Conservation (phyloP, 345 rosid genomes). For the Gossypium sturtianum region DNA sequence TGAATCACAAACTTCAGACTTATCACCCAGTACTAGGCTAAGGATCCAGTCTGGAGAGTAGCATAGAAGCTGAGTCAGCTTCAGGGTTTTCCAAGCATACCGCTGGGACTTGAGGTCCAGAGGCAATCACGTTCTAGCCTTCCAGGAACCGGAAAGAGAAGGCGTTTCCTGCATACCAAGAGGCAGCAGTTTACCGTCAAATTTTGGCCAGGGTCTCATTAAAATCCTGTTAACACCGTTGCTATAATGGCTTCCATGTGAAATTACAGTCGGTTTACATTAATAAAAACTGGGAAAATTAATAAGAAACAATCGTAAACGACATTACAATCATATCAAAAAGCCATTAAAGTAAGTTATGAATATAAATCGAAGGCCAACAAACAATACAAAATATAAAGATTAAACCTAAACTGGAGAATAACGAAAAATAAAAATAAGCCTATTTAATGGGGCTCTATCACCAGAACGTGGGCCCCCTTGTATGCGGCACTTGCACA, state of each 20-base stretch:
- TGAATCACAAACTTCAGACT: slow-evolving; percentile 5
- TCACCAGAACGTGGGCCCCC: slow-evolving; percentile 17
- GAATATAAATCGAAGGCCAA: not conserved
- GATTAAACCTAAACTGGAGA: slow-evolving; percentile 16
- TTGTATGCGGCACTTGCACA: slow-evolving; percentile 30
- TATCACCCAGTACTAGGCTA: no score
- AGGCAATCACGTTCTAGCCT: slow-evolving; percentile 29
- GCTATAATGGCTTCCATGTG: not conserved
- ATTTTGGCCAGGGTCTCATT: slow-evolving; percentile 28
- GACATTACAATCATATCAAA: not conserved
- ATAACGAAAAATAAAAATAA: not conserved
- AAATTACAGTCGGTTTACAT: not conserved
- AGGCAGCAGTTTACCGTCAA: slow-evolving; percentile 40
- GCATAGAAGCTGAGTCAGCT: no score
- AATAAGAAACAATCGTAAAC: slow-evolving; percentile 10
- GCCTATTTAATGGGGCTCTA: slow-evolving; percentile 27
- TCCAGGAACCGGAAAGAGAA: slow-evolving; percentile 28
- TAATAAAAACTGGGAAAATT: not conserved
- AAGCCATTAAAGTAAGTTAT: not conserved
- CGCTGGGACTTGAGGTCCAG: no score
- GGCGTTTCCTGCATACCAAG: slow-evolving; percentile 45
- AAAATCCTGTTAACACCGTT: not conserved
- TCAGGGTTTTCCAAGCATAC: no score
- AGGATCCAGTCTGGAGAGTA: no score
- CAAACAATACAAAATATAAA: slow-evolving; percentile 8